Base-by-base conservation (phyloP, 2,329 filamentous ascomycete genomes). In the Cladosporium oxysporum region DNA sequence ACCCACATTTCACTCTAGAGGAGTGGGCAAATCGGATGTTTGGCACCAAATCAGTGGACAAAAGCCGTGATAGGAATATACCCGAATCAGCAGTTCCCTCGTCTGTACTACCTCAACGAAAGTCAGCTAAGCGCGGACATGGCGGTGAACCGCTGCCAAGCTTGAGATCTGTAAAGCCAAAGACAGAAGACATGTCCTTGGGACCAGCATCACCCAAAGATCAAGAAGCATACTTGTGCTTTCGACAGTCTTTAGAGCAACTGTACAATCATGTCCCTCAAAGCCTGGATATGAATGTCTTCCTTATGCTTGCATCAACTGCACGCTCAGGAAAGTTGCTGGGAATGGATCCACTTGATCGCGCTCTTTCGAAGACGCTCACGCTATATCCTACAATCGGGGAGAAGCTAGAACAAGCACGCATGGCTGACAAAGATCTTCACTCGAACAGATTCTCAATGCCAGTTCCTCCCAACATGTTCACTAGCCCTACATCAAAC, bases 401-500 rank as follows among this genome's bases (percentile, higher is more conserved):
- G n/a, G 21, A 47, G 50, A 57, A n/a, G n/a, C 10, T 21, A 35
- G 6, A 26, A 23, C 11, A 66, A 67, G 60, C 67, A 68, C 37
- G 47, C 50, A 3, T 49, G 67, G 68, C 74, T 75, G 65, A 75
- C 71, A 47, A 67, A 14, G 33, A 55, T 29, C 59, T 37, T 66
- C 55, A 47, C 50, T 35, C 18, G 21, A 66, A 72, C 67, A 75
- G 76, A 66, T 78, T 78, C 69, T 69, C 69, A 3, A 71, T 74
- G 52, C 72, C 73, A 12, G 66, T 73, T 67, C 66, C 71, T 33
- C 66, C 66, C 31, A 71, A 71, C 14, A 66, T 71, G 18, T 75
- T 72, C 64, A n/a, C 49, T 1, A 67, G 50, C 31, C 31, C 63
- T 4, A 60, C 68, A 12, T 64, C 70, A 6, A 72, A 71, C 21